phyloP scores from a whole-genome alignment of 139 green algal genomes.

The Chlamydomonas schloesseri region DNA sequence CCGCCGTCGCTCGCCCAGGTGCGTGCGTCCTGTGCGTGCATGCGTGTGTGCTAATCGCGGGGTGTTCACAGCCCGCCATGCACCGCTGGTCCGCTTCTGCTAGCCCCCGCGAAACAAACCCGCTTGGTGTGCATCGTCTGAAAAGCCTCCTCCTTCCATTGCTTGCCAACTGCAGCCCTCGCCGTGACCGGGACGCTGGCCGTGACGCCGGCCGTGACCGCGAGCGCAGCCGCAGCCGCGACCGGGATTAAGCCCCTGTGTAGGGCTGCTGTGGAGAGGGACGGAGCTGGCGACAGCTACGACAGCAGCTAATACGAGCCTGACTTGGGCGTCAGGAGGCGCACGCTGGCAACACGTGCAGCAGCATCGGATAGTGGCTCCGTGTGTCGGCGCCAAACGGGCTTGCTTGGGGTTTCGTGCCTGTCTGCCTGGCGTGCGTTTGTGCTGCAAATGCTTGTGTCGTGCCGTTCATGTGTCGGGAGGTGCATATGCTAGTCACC shows the following conservation, averaged over 20 bases:
- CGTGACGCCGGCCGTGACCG: conserved; percentile 5
- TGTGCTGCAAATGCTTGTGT: not conserved
- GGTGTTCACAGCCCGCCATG: no score
- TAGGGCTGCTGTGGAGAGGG: no score
- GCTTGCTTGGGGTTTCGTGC: not conserved
- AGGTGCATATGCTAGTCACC: no score
- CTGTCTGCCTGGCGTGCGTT: not conserved
- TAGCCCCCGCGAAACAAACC: no score
- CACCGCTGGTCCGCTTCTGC: no score
- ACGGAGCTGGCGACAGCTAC: not conserved
- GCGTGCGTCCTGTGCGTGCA: not conserved
- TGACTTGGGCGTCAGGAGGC: no score
- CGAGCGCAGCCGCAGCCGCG: conserved; percentile 33
- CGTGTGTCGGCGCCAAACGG: not conserved
- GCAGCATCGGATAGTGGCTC: no score
- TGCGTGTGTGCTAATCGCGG: no score
- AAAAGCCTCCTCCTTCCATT: no score
- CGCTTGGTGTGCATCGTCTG: no score
- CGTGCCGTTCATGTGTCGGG: not conserved
- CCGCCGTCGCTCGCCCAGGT: conserved; percentile 8
- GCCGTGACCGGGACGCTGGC: conserved; percentile 17
- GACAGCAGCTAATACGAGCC: no score
- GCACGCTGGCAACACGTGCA: no score
- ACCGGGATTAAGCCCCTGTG: conserved; percentile 12
- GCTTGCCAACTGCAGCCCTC: conserved; percentile 25